Evolutionary conservation across 352 stramenopile genomes (phyloP).

Genomic region (Thalassiosira ordinaria): DNA sequence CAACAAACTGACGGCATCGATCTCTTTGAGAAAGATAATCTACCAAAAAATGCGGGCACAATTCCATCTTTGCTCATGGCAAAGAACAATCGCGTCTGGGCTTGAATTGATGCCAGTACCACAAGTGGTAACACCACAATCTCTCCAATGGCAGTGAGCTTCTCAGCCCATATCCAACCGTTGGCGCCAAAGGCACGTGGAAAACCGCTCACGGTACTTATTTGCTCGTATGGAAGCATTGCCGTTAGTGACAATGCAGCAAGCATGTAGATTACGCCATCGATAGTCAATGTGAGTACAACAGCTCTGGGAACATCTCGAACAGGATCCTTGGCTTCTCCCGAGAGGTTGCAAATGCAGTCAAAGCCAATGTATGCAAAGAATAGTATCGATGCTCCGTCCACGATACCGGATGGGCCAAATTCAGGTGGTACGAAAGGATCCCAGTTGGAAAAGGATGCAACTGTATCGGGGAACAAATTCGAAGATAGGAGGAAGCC

Average conservation of each 20-base stretch:
- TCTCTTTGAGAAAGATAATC: conserved; percentile 41
- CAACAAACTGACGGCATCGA: not conserved
- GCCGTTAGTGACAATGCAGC: conserved; percentile 53
- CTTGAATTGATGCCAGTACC: conserved; percentile 90
- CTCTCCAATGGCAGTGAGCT: conserved; percentile 89
- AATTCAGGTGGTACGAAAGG: conserved; percentile 87
- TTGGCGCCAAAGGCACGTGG: conserved; percentile 60
- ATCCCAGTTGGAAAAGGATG: conserved; percentile 84
- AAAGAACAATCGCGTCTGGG: conserved; percentile 91
- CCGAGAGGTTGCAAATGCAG: conserved; percentile 91
- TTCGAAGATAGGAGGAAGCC: conserved; percentile 82
- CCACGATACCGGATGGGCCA: conserved; percentile 76
- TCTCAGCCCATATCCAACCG: conserved; percentile 79
- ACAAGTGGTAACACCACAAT: conserved; percentile 92
- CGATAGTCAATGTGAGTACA: conserved; percentile 88
- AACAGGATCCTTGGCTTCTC: conserved; percentile 60
- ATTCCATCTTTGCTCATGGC: conserved; percentile 90
- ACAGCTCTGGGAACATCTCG: conserved; percentile 89
- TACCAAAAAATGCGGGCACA: conserved; percentile 88
- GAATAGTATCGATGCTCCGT: conserved; percentile 90
- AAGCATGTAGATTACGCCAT: conserved; percentile 51
- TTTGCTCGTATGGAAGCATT: conserved; percentile 50
- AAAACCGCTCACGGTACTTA: conserved; percentile 55
- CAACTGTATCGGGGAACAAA: conserved; percentile 18
- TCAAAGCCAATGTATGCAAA: conserved; percentile 95